Base-by-base conservation (phyloP, 2,329 filamentous ascomycete species). In the Stachybotrys echinatus region DNA sequence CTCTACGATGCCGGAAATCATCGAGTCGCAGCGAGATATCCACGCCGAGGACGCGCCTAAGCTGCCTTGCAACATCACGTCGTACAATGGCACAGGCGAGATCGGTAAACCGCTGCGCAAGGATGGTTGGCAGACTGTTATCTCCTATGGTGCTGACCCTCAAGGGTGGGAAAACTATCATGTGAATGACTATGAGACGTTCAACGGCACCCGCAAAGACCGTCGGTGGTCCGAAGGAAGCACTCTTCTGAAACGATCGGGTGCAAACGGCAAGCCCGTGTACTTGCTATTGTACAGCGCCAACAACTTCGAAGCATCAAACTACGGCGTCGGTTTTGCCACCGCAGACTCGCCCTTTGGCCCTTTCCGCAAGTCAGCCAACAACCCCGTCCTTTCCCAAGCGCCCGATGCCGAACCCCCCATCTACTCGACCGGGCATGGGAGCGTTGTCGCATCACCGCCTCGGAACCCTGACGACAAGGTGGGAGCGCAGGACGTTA, bases 151-250 rank as follows among this genome's bases (percentile, higher is more conserved):
- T 6, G 58, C 59, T 3, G 65, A 68, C 38, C 63, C 62, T 1
- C 65, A 68, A 42, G 58, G 58, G 6, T 68, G 65, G 65, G 65
- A 68, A 27, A 66, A 68, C 49, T 66, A 57, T 42, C 65, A 68
- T 39, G 63, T 67, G 38, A 43, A 68, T 20, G 65, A 68, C 48
- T 68, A 68, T 43, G 18, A 49, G 6, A 57, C 54, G 48, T 64
- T 61, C 53, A 66, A 67, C 21, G 65, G 65, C 18, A 62, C 64
- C 3, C 62, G 61, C 47, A 68, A 68, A 50, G 61, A 68, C 44
- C 62, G 65, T 6, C 63, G 65, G 3, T 68, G 65, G 65, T 65
- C 65, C 5, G 65, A 68, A 52, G 65, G 65, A 1, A 68, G 65
- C 54, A 67, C 65, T 10, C 45, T 62, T 2, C 58, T 68, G 18